phyloP scores from a whole-genome alignment of 2,329 filamentous ascomycete genomes.

The Fusarium clavum region DNA sequence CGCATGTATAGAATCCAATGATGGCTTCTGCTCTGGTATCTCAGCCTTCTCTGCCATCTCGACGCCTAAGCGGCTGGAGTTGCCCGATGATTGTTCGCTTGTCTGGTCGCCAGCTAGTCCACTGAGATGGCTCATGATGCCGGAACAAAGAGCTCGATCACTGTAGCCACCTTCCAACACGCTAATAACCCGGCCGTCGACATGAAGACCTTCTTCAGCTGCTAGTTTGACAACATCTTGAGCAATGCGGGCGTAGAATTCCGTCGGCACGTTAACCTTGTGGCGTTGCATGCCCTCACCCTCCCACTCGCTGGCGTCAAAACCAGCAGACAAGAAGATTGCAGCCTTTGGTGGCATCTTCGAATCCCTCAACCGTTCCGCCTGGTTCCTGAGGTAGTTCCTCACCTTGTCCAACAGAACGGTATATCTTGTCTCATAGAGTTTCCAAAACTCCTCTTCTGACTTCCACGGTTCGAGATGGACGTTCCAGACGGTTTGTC shows the following conservation, averaged over 20 bases:
- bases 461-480: slow-evolving; percentile 90
- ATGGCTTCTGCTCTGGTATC: slow-evolving; percentile 45
- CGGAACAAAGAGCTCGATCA: slow-evolving; percentile 87
- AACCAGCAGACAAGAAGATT: slow-evolving; percentile 95
- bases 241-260: slow-evolving; percentile 94
- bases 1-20: slow-evolving; percentile 51
- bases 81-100: slow-evolving; percentile 51
- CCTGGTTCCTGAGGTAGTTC: slow-evolving; percentile 78
- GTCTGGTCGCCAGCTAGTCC: slow-evolving; percentile 75
- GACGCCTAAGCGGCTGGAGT: slow-evolving; percentile 60
- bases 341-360: slow-evolving; percentile 79
- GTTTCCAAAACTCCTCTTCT: slow-evolving; percentile 84
- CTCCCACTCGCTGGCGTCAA: slow-evolving; percentile 97
- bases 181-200: slow-evolving; percentile 88
- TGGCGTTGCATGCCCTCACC: slow-evolving; percentile 93
- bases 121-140: slow-evolving; percentile 89
- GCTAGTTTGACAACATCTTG: slow-evolving; percentile 86
- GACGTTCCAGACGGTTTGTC: slow-evolving; percentile 95
- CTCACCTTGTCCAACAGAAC: slow-evolving; percentile 84
- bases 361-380: slow-evolving; percentile 69
- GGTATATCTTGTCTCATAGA: slow-evolving; percentile 85
- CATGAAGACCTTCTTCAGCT: slow-evolving; percentile 79
- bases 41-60: slow-evolving; percentile 69
- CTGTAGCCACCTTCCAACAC: slow-evolving; percentile 97
- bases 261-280: slow-evolving; percentile 93